phyloP scores from a whole-genome alignment of 192 early-diverging fungal genomes.

The Haplosporangium gracile region DNA sequence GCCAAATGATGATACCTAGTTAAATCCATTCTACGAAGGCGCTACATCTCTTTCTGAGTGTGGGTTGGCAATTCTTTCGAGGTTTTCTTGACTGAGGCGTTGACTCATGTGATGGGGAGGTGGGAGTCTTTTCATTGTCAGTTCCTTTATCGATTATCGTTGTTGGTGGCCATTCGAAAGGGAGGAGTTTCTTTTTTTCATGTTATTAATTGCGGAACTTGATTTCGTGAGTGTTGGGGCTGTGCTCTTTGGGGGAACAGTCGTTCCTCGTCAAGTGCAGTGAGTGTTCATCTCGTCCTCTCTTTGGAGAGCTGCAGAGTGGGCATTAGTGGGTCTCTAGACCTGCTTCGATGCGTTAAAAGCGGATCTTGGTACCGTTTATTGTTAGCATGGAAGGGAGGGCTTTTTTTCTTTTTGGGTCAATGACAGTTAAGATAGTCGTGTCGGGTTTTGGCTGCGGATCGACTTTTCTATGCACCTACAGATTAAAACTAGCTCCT shows the following conservation, averaged over 20 bases:
- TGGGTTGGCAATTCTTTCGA: slow-evolving; percentile 50
- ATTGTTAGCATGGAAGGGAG: neutral
- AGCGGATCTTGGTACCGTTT: slow-evolving; percentile 24
- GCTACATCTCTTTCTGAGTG: slow-evolving; percentile 48
- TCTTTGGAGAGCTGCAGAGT: neutral
- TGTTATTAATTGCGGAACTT: slow-evolving; percentile 16
- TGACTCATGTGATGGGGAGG: slow-evolving; percentile 46
- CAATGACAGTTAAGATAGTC: slow-evolving; percentile 5
- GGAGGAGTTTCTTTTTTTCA: neutral
- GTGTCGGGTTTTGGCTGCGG: slow-evolving; percentile 8
- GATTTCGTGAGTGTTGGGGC: slow-evolving; percentile 25
- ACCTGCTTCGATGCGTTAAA: slow-evolving; percentile 21
- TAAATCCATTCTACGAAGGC: slow-evolving; percentile 59
- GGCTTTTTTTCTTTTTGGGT: neutral
- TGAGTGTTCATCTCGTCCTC: slow-evolving; percentile 13
- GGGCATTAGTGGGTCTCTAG: slow-evolving; percentile 38
- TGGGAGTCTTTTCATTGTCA: slow-evolving; percentile 39
- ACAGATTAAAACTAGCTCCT: slow-evolving; percentile 59
- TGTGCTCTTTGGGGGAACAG: slow-evolving; percentile 58
- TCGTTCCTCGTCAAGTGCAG: slow-evolving; percentile 53
- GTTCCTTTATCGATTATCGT: slow-evolving; percentile 8
- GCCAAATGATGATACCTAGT: slow-evolving; percentile 60
- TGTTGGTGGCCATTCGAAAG: neutral
- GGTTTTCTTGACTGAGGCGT: slow-evolving; percentile 58
- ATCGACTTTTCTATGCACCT: slow-evolving; percentile 52